Evolutionary conservation across 2,329 filamentous ascomycete species (phyloP).

Genomic region (Dothideomycetes sp.): DNA sequence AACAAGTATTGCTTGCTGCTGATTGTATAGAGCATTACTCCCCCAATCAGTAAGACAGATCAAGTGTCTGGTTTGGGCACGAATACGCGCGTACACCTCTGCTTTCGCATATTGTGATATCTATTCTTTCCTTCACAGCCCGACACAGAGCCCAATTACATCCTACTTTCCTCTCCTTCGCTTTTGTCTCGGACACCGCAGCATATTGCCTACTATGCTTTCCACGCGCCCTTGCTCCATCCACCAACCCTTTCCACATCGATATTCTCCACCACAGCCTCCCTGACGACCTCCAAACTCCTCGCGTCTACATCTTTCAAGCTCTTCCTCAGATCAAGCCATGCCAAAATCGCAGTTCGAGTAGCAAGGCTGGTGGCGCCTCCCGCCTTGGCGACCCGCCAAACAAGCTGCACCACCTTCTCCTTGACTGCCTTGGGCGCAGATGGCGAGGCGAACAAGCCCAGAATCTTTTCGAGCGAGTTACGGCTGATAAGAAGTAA

Average conservation of each 20-base stretch:
- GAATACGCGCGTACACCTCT: too few relatives aligned
- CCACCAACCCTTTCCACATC: slow-evolving; percentile 52
- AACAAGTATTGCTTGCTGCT: too few relatives aligned
- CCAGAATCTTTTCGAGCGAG: slow-evolving; percentile 66
- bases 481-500: slow-evolving; percentile 47
- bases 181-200: too few relatives aligned
- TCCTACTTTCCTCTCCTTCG: too few relatives aligned
- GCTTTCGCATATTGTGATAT: too few relatives aligned
- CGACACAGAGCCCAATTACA: too few relatives aligned
- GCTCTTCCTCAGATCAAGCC: slow-evolving; percentile 55
- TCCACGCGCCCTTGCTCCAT: slow-evolving; percentile 40
- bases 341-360: slow-evolving; percentile 61
- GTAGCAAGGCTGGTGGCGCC: slow-evolving; percentile 76
- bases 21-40: too few relatives aligned
- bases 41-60: too few relatives aligned
- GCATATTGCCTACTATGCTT: background rate
- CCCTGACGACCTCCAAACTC: slow-evolving; percentile 44
- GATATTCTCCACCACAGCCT: slow-evolving; percentile 51
- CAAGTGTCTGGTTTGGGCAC: too few relatives aligned
- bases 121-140: too few relatives aligned
- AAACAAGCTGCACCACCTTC: slow-evolving; percentile 51
- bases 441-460: slow-evolving; percentile 56
- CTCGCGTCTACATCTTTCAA: slow-evolving; percentile 37
- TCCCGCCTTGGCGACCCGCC: slow-evolving; percentile 55
- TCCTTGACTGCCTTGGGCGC: slow-evolving; percentile 45